Percentiles rank a stretch among this genome's conserved stretches.
phyloP scores from a whole-genome alignment of 352 stramenopile genomes.

The Phytophthora cactorum region DNA sequence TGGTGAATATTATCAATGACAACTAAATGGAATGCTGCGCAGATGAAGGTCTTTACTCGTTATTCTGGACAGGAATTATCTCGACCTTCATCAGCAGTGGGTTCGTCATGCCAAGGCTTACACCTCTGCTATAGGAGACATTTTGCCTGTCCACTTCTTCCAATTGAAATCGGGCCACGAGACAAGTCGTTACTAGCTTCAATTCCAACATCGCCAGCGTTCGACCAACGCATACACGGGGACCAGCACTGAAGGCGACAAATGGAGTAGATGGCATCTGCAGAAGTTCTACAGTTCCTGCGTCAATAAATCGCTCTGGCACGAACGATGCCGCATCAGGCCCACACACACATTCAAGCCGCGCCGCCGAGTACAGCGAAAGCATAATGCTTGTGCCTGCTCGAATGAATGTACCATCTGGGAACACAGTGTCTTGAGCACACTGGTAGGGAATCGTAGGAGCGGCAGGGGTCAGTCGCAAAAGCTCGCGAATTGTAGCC shows the following conservation, averaged over 20 bases:
- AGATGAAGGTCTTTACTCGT: too few relatives aligned
- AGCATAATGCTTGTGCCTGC: conserved; percentile 31
- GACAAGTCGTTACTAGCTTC: conserved; percentile 46
- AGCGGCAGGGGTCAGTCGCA: conserved; percentile 42
- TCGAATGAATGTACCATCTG: conserved; percentile 43
- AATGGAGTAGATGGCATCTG: conserved; percentile 20
- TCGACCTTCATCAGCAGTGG: conserved; percentile 28
- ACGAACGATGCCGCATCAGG: conserved; percentile 34
- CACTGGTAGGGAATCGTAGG: conserved; percentile 34
- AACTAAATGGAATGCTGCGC: too few relatives aligned
- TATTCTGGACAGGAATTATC: neutral
- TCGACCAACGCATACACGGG: conserved; percentile 26
- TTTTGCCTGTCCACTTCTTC: conserved; percentile 24
- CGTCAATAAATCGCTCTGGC: conserved; percentile 38
- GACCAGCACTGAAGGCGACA: conserved; percentile 29
- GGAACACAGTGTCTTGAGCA: conserved; percentile 37
- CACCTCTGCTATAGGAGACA: conserved; percentile 40
- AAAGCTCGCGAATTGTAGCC: conserved; percentile 40
- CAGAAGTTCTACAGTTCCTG: conserved; percentile 14
- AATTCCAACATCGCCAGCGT: conserved; percentile 70
- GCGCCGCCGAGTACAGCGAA: conserved; percentile 36
- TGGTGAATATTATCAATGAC: too few relatives aligned
- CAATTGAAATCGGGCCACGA: conserved; percentile 56
- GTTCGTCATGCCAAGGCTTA: conserved; percentile 47
- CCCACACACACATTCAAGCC: conserved; percentile 39